phyloP scores from a whole-genome alignment of 345 rosid species.

The Gossypium australe region DNA sequence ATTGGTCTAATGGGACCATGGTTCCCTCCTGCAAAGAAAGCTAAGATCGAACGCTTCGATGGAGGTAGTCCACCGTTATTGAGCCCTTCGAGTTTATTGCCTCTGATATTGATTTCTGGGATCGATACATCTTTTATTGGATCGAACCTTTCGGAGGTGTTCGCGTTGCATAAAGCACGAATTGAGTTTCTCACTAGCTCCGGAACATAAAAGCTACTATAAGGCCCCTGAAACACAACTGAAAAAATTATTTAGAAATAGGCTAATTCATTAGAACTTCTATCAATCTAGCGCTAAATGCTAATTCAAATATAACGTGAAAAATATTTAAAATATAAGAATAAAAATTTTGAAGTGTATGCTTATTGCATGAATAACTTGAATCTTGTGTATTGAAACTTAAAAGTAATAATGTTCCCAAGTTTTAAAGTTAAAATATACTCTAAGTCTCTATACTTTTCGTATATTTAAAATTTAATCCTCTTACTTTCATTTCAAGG shows the following conservation, averaged over 20 bases:
- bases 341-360: too few relatives aligned
- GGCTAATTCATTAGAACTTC: too few relatives aligned
- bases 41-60: background rate
- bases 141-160: background rate
- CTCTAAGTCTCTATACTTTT: too few relatives aligned
- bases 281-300: too few relatives aligned
- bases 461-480: too few relatives aligned
- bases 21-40: background rate
- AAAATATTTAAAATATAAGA: too few relatives aligned
- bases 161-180: background rate
- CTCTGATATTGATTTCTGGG: background rate
- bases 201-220: background rate
- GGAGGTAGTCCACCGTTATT: background rate
- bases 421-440: too few relatives aligned
- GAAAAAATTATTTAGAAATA: too few relatives aligned
- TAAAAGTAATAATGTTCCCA: rapidly evolving
- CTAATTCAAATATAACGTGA: too few relatives aligned
- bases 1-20: background rate
- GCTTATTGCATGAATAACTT: too few relatives aligned
- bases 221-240: background rate
- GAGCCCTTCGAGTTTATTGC: background rate
- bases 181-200: background rate
- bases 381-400: too few relatives aligned
- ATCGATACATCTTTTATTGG: background rate
- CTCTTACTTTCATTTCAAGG: too few relatives aligned